A percentile compares a stretch with the other conserved stretches of the same genome.
phyloP scores from a whole-genome alignment of 768 basidiomycete genomes.

The Dendrothele bispora region DNA sequence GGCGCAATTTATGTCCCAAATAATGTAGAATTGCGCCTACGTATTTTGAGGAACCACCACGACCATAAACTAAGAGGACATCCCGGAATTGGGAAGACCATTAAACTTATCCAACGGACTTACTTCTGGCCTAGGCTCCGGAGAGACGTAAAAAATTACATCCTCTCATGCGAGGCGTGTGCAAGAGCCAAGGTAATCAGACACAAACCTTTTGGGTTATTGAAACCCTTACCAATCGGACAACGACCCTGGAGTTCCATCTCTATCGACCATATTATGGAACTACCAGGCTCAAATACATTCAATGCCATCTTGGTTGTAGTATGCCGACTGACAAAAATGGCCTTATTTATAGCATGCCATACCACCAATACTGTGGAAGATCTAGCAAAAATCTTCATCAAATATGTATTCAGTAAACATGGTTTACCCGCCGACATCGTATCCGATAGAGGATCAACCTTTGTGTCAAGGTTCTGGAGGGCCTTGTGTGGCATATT shows the following conservation, averaged over 20 bases:
- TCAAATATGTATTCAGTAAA: no score
- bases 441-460: no score
- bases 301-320: conserved; percentile 13
- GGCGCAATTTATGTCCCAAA: conserved; percentile 19
- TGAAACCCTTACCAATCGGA: conserved; percentile 23
- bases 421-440: no score
- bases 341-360: conserved; percentile 29
- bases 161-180: conserved; percentile 24
- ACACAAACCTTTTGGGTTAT: conserved; percentile 21
- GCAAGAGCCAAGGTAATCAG: conserved; percentile 15
- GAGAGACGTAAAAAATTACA: conserved; percentile 12
- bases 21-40: conserved; percentile 9
- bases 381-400: conserved; percentile 20
- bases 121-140: no score
- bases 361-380: conserved; percentile 13
- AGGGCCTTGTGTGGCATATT: no score
- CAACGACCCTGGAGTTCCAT: conserved; percentile 28
- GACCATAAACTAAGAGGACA: conserved; percentile 24
- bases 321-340: conserved; percentile 30
- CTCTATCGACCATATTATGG: conserved; percentile 30
- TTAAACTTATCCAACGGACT: conserved; percentile 16
- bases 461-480: no score
- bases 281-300: conserved; percentile 19
- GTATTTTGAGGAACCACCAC: conserved; percentile 18
- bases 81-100: conserved; percentile 23